Evolutionary conservation across 1,284 basidiomycete species (phyloP).

Genomic region (Fomes fomentarius): DNA sequence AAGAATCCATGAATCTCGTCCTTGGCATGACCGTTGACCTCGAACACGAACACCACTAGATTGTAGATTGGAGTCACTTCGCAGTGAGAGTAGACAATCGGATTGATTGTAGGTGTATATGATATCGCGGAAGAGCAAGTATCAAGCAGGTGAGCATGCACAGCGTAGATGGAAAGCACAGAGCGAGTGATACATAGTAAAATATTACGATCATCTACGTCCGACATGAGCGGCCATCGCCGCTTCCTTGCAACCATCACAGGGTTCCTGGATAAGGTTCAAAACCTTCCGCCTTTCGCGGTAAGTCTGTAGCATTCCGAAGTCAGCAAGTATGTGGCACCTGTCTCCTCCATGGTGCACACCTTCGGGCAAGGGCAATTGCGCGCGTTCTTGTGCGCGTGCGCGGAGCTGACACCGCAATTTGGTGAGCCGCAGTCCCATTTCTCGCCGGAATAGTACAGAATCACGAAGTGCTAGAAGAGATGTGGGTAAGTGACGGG

Average conservation of each 20-base stretch:
- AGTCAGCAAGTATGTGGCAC: slow-evolving; percentile 4
- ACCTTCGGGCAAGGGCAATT: slow-evolving; percentile 39
- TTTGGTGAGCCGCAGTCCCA: slow-evolving; percentile 44
- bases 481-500: not conserved
- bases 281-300: slow-evolving; percentile 46
- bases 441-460: slow-evolving; percentile 49
- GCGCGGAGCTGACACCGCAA: slow-evolving; percentile 47
- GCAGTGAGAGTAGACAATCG: not conserved
- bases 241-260: slow-evolving; percentile 46
- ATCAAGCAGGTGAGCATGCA: slow-evolving; percentile 5
- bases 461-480: slow-evolving; percentile 57
- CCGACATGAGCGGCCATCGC: slow-evolving; percentile 32
- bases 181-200: not conserved
- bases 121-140: slow-evolving; percentile 12
- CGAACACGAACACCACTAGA: not conserved
- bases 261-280: slow-evolving; percentile 53
- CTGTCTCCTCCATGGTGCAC: not conserved
- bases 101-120: not conserved
- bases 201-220: slow-evolving; percentile 21
- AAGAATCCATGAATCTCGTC: not conserved
- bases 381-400: slow-evolving; percentile 47
- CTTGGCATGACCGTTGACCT: not conserved
- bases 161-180: slow-evolving; percentile 2
- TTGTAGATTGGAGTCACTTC: not conserved
- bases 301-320: slow-evolving; percentile 34